These are phyloP conservation scores for Torulaspora microellipsoides DNA, from an alignment of 805 yeast genomes.

Conservation along the genomic window DNA sequence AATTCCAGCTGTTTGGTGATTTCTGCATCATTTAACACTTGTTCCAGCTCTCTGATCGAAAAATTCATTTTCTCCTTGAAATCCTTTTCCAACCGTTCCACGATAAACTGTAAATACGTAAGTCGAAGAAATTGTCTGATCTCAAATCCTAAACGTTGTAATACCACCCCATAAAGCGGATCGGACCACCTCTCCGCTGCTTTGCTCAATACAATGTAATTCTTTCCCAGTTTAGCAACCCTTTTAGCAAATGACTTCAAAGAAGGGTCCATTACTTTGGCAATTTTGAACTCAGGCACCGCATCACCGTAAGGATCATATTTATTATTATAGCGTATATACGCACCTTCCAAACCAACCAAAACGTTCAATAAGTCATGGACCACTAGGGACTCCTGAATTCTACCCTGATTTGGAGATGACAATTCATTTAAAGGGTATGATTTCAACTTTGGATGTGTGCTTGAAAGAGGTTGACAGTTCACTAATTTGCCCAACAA, in stretches of 20 bases:
- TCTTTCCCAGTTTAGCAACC: slow-evolving; percentile 58
- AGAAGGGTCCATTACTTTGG: slow-evolving; percentile 67
- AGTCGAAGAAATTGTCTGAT: slow-evolving; percentile 44
- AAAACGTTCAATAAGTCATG: slow-evolving; percentile 67
- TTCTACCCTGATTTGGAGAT: slow-evolving; percentile 41
- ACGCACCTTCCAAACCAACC: slow-evolving; percentile 71
- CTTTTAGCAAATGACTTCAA: slow-evolving; percentile 64
- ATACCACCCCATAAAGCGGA: slow-evolving; percentile 59
- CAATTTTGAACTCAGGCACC: slow-evolving; percentile 67
- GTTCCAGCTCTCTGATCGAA: slow-evolving; percentile 57
- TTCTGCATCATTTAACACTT: slow-evolving; percentile 38
- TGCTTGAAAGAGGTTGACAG: slow-evolving; percentile 34
- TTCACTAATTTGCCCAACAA: slow-evolving; percentile 32
- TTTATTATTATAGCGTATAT: slow-evolving; percentile 61
- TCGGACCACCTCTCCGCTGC: slow-evolving; percentile 58
- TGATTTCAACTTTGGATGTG: slow-evolving; percentile 36
- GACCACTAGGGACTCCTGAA: slow-evolving; percentile 70
- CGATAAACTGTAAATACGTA: slow-evolving; percentile 34
- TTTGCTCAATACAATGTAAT: slow-evolving; percentile 51
- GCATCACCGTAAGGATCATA: slow-evolving; percentile 45
- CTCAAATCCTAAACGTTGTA: slow-evolving; percentile 66
- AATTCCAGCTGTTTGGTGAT: slow-evolving; percentile 44
- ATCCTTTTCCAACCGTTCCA: slow-evolving; percentile 47
- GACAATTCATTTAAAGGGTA: slow-evolving; percentile 40
- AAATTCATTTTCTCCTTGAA: slow-evolving; percentile 47